These are phyloP conservation scores for Actinomortierella ambigua DNA, from an alignment of 371 early-diverging fungal species.

Conservation along the genomic window DNA sequence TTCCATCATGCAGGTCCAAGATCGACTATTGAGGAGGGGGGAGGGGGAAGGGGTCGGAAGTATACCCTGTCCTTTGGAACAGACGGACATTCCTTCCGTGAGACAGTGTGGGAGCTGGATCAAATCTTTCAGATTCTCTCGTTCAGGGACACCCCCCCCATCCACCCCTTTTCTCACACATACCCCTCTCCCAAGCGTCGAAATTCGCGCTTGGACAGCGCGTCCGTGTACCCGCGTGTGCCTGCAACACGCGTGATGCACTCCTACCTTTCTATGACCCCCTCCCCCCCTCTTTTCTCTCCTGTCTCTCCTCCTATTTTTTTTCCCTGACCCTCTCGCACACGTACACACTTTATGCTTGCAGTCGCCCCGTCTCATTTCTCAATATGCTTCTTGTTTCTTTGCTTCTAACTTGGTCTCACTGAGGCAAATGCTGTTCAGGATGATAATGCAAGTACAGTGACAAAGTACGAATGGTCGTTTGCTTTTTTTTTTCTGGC, in stretches of 20 bases:
- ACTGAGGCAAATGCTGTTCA: too few relatives aligned
- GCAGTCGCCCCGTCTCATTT: not conserved
- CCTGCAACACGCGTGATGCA: too few relatives aligned
- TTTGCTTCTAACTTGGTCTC: not conserved
- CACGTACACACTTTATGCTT: too few relatives aligned
- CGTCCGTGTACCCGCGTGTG: not conserved
- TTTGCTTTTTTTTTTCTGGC: not conserved
- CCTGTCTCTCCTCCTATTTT: not conserved
- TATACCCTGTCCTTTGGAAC: not conserved
- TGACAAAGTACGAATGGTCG: too few relatives aligned
- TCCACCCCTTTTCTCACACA: not conserved
- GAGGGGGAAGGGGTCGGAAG: too few relatives aligned
- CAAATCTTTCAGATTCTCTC: not conserved
- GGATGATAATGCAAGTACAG: too few relatives aligned
- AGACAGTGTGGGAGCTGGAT: not conserved
- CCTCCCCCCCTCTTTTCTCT: not conserved
- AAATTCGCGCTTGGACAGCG: not conserved
- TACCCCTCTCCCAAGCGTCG: not conserved
- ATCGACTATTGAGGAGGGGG: too few relatives aligned
- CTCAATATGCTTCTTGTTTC: not conserved
- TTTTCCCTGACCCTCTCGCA: not conserved
- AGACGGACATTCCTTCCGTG: not conserved
- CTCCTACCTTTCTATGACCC: not conserved
- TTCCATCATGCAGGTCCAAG: too few relatives aligned
- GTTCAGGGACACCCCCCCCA: not conserved